Evolutionary conservation across 305 asterid species (phyloP).

Genomic region (Nicotiana rustica): DNA sequence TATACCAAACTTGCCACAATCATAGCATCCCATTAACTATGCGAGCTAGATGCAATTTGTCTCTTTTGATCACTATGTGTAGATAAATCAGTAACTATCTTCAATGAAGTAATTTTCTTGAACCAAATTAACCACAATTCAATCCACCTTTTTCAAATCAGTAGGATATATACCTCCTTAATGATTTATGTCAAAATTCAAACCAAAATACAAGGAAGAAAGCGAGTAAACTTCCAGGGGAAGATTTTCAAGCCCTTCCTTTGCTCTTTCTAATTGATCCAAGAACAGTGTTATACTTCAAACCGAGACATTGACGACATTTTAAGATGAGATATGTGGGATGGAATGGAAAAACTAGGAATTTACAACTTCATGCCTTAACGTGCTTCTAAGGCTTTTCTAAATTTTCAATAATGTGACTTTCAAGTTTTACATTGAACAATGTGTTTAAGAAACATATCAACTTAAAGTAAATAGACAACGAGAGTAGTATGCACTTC

Average conservation of each 20-base stretch:
- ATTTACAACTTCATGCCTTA: neutral
- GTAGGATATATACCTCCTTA: neutral
- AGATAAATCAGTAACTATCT: neutral
- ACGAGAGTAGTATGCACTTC: neutral
- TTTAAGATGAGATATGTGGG: neutral
- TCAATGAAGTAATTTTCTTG: neutral
- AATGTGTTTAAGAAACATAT: constrained; percentile 4
- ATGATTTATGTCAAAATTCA: neutral
- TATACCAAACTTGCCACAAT: neutral
- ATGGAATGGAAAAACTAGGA: neutral
- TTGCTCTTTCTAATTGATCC: neutral
- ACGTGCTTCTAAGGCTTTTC: neutral
- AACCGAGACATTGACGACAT: neutral
- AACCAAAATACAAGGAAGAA: neutral
- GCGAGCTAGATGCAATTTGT: neutral
- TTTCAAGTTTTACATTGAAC: neutral
- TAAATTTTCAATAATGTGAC: neutral
- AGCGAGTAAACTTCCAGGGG: neutral
- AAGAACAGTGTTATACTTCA: neutral
- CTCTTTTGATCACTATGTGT: neutral
- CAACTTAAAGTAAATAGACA: neutral
- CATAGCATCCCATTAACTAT: neutral
- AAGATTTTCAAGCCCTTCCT: neutral
- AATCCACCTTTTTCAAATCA: neutral
- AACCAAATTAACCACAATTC: neutral